Percentiles rank a stretch among this genome's conserved stretches.
Conservation (phyloP, 352 stramenopile species). For the Globisporangium solare region DNA sequence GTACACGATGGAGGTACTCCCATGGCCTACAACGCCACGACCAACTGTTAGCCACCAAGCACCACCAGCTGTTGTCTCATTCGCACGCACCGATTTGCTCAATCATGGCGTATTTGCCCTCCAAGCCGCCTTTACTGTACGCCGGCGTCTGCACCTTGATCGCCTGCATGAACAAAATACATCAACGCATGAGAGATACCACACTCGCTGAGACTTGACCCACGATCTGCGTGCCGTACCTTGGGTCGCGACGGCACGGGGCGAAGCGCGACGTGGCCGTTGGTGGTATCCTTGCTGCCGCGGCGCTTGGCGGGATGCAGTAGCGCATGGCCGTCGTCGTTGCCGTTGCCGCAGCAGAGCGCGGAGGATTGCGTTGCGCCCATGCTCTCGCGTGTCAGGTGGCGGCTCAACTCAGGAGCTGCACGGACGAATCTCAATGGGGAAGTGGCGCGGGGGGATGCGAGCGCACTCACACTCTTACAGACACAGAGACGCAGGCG, state of each 20-base stretch:
- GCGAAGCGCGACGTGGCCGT: conserved; percentile 26
- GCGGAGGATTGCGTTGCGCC: conserved; percentile 39
- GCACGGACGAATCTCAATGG: not conserved
- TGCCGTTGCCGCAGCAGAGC: conserved; percentile 40
- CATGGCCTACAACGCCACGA: conserved; percentile 42
- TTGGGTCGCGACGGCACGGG: conserved; percentile 26
- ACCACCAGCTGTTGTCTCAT: too few relatives aligned
- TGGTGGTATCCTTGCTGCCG: conserved; percentile 21
- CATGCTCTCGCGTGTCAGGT: conserved; percentile 15
- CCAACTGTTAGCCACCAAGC: not conserved
- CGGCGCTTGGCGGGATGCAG: conserved; percentile 41
- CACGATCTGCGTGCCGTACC: conserved; percentile 1
- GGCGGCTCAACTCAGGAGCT: not conserved
- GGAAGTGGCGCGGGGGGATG: not conserved
- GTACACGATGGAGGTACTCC: conserved; percentile 83
- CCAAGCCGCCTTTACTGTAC: conserved; percentile 68
- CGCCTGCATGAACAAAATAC: conserved; percentile 24
- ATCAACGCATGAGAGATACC: conserved; percentile 13
- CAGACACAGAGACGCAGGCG: too few relatives aligned
- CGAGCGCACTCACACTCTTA: too few relatives aligned
- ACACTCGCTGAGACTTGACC: conserved; percentile 13
- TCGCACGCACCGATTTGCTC: conserved; percentile 66
- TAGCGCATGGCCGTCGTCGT: conserved; percentile 24
- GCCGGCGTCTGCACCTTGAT: conserved; percentile 69
- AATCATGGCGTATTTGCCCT: conserved; percentile 82